Evolutionary conservation across 441 rosid genomes (phyloP).

Genomic region (Cnidoscolus chayamansa): DNA sequence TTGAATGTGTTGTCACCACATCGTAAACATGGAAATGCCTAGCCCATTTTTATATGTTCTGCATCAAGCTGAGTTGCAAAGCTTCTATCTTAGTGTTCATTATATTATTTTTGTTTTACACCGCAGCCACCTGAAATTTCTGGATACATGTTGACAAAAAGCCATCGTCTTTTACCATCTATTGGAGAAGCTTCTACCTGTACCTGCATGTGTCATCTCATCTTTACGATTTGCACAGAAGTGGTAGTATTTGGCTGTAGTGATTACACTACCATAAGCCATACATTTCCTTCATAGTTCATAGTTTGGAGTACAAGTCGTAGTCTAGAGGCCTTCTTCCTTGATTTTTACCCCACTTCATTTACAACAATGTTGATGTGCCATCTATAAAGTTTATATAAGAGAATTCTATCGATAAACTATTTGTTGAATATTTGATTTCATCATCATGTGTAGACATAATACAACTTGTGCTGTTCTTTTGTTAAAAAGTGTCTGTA

Average conservation of each 20-base stretch:
- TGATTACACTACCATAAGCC: background rate
- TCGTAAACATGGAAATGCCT: too few species aligned
- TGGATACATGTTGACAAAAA: background rate
- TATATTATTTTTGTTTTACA: background rate
- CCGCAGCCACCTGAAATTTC: slow-evolving; percentile 6
- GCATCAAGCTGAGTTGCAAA: background rate
- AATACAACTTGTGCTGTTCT: too few species aligned
- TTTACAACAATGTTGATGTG: background rate
- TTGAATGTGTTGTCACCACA: background rate
- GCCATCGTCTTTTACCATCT: background rate
- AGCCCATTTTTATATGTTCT: too few species aligned
- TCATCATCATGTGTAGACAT: too few species aligned
- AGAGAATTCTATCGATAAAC: background rate
- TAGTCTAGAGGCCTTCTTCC: background rate
- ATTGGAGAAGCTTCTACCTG: background rate
- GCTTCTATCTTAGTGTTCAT: background rate
- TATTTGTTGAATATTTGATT: background rate
- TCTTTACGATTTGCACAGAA: background rate
- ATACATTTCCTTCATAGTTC: too few species aligned
- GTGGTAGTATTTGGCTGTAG: background rate
- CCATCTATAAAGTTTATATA: background rate
- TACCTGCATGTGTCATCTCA: too few species aligned
- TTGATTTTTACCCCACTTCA: background rate
- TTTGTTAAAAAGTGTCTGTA: background rate
- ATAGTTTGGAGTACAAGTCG: too few species aligned